Evolutionary conservation across 306 rosid species (phyloP).

Genomic region (Spatholobus suberectus): DNA sequence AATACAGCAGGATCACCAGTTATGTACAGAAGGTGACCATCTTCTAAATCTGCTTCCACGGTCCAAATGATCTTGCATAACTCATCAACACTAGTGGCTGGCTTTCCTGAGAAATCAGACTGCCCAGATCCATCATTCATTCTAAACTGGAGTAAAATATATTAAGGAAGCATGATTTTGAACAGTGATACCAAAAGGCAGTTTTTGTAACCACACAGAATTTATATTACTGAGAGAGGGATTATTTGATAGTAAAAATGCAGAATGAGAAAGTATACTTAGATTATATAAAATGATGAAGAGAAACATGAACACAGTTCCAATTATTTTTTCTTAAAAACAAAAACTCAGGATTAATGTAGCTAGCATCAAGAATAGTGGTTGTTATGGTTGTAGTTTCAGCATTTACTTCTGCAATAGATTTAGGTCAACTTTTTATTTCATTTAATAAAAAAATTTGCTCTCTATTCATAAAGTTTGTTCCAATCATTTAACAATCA

Average conservation of each 20-base stretch:
- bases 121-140: slow-evolving; percentile 54
- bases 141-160: slow-evolving; percentile 37
- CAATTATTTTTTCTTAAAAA: background rate
- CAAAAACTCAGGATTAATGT: slow-evolving; percentile 2
- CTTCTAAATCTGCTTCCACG: slow-evolving; percentile 80
- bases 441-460: background rate
- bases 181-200: slow-evolving; percentile 16
- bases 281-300: slow-evolving; percentile 27
- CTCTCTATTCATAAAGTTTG: background rate
- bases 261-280: slow-evolving; percentile 12
- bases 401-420: slow-evolving; percentile 5
- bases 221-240: background rate
- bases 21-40: slow-evolving; percentile 77
- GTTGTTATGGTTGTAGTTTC: background rate
- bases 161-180: slow-evolving; percentile 29
- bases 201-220: background rate
- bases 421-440: slow-evolving; percentile 8
- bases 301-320: background rate
- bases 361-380: slow-evolving; percentile 19
- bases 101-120: slow-evolving; percentile 63
- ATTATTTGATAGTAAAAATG: slow-evolving; percentile 24
- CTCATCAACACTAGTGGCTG: slow-evolving; percentile 55
- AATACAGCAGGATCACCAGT: slow-evolving; percentile 84
- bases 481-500: slow-evolving; percentile 21
- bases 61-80: slow-evolving; percentile 75